Base-by-base conservation (phyloP, 73 alveolate genomes). In the Paramecium octaurelia region DNA sequence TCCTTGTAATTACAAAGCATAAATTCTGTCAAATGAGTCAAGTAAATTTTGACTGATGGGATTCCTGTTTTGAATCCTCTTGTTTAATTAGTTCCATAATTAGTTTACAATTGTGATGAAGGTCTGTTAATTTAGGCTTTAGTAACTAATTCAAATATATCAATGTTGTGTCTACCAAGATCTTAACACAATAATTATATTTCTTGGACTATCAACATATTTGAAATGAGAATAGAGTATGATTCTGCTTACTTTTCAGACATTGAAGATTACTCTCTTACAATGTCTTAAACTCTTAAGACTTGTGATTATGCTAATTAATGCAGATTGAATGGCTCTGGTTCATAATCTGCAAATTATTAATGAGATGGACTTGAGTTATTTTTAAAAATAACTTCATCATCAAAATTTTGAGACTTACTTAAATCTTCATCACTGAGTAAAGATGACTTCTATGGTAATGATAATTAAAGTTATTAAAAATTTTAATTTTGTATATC, bases 201-300 rank as follows among this genome's bases (percentile, higher is more conserved):
- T 80, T 80, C 91, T 21, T 80, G 9, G 14, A 42, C 91, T 24
- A 80, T 80, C 4, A 80, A 11, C 91, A 80, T 80, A 80, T 80
- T 80, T 6, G 91, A 20, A 44, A 80, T 80, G 5, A 80, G n/a
- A 27, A 80, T 80, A 11, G 91, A 59, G 11, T 80, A 80, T 20
- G 91, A 80, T 31, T 80, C 91, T 40, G 91, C 75, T 43, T 80
- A 80, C 34, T 80, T 80, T 2, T 80, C 91, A 23, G 91, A 80
- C 91, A 80, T 80, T 23, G n/a, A 10, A 4, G 35, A 42, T 43
- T 80, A 7, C 12, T 80, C 91, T 80, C 44, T 80, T 8, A 80
- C 73, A 6, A 80, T 43, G 44, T 80, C 91, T 21, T 54, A 44
- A 4, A 80, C 75, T 48, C 91, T 80, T 10, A 80, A 46, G 11